Evolutionary conservation across 2,329 filamentous ascomycete genomes (phyloP).

Genomic region (Botrytis fabae): DNA sequence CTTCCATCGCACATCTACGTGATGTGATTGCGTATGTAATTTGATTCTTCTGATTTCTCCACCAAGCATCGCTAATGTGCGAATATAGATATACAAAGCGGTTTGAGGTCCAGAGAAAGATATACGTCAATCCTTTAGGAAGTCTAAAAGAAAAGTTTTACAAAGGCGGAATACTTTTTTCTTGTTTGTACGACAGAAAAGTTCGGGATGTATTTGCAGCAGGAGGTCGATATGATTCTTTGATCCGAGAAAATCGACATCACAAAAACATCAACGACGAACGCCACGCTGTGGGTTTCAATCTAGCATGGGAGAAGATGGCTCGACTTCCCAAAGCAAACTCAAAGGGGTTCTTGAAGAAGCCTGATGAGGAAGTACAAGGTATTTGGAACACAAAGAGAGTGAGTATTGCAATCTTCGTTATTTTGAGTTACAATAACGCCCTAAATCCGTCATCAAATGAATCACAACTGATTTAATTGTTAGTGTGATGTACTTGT

Average conservation of each 20-base stretch:
- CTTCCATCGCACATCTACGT: slow-evolving; percentile 76
- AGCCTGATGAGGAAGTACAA: slow-evolving; percentile 61
- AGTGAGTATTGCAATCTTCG: slow-evolving; percentile 52
- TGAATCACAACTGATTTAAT: not conserved
- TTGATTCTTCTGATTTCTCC: not conserved
- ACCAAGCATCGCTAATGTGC: not conserved
- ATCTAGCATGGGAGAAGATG: slow-evolving; percentile 82
- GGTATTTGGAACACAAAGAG: slow-evolving; percentile 62
- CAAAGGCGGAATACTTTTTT: slow-evolving; percentile 80
- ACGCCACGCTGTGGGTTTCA: slow-evolving; percentile 87
- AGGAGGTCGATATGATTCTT: slow-evolving; percentile 86
- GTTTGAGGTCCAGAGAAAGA: slow-evolving; percentile 72
- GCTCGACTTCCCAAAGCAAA: slow-evolving; percentile 49
- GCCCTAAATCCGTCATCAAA: not conserved
- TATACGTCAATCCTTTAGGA: slow-evolving; percentile 82
- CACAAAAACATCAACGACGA: slow-evolving; percentile 63
- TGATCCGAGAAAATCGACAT: slow-evolving; percentile 82
- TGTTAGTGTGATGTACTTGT: slow-evolving; percentile 81
- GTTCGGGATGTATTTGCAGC: slow-evolving; percentile 85
- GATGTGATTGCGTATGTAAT: slow-evolving; percentile 61
- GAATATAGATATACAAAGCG: slow-evolving; percentile 63
- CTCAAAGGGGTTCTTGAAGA: slow-evolving; percentile 66
- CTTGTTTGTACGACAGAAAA: slow-evolving; percentile 85
- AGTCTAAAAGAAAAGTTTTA: slow-evolving; percentile 94
- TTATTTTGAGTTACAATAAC: not conserved